A percentile compares a stretch with the other conserved stretches of the same genome.
Evolutionary conservation across 257 asterid species (phyloP).

Genomic region (Solanum medicagineum): DNA sequence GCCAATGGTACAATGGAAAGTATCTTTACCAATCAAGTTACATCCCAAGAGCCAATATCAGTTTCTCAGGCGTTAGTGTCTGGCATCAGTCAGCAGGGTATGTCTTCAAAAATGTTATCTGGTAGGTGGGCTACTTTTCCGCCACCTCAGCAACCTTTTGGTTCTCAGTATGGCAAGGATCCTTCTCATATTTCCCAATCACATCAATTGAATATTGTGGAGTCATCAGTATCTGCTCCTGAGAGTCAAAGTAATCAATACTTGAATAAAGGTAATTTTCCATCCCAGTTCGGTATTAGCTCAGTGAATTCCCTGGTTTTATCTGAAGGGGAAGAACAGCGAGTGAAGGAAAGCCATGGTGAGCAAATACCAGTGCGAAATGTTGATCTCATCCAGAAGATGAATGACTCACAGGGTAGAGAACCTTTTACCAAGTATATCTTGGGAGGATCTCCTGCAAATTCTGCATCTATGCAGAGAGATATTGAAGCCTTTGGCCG

Average conservation of each 20-base stretch:
- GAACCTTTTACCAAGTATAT: conserved; percentile 22
- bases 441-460: conserved; percentile 44
- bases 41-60: conserved; percentile 15
- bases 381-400: conserved; percentile 13
- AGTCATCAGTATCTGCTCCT: conserved; percentile 35
- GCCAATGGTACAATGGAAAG: conserved; percentile 21
- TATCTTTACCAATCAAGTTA: conserved; percentile 20
- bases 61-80: conserved; percentile 24
- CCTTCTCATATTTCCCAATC: conserved; percentile 24
- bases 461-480: conserved; percentile 42
- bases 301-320: conserved; percentile 21
- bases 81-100: conserved; percentile 19
- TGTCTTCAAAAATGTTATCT: conserved; percentile 18
- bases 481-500: conserved; percentile 83
- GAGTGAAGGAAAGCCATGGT: conserved; percentile 21
- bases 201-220: conserved; percentile 35
- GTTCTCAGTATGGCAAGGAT: conserved; percentile 20
- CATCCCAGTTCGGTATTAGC: conserved; percentile 7
- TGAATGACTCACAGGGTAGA: conserved; percentile 22
- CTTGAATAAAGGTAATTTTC: conserved; percentile 6
- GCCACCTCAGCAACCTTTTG: conserved; percentile 23
- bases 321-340: conserved; percentile 27
- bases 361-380: conserved; percentile 15
- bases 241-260: conserved; percentile 14
- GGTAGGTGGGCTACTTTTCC: conserved; percentile 35